phyloP scores from a whole-genome alignment of 2,329 filamentous ascomycete genomes.

The Colletotrichum nymphaeae region DNA sequence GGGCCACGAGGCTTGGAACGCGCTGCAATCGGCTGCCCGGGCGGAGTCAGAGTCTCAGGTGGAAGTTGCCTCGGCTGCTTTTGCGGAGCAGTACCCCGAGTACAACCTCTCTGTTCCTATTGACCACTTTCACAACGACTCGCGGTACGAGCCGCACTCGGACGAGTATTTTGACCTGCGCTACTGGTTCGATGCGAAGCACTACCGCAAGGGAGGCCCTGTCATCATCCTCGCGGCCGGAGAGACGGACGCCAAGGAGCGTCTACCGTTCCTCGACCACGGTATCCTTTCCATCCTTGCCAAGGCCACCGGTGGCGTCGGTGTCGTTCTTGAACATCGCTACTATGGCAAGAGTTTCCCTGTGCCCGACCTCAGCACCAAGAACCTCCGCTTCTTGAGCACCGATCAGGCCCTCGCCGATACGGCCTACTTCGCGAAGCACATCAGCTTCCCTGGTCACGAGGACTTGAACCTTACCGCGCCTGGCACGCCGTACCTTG shows the following conservation, averaged over 20 bases:
- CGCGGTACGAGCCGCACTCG: constrained; percentile 80
- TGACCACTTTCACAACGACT: constrained; percentile 87
- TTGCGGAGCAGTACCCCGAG: constrained; percentile 46
- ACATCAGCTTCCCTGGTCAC: constrained; percentile 77
- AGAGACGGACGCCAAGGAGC: constrained; percentile 72
- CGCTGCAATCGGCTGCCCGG: constrained; percentile 13
- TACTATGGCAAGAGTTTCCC: constrained; percentile 87
- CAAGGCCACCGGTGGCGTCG: constrained; percentile 77
- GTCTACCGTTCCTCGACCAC: constrained; percentile 79
- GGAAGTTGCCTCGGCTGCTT: not conserved
- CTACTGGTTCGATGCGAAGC: constrained; percentile 85
- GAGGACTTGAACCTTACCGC: constrained; percentile 76
- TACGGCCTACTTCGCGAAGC: constrained; percentile 81
- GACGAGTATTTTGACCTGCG: constrained; percentile 75
- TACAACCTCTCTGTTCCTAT: constrained; percentile 64
- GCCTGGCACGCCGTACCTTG: constrained; percentile 75
- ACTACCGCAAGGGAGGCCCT: constrained; percentile 82
- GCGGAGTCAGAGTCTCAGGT: not conserved
- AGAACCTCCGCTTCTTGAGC: constrained; percentile 83
- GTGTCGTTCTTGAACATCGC: constrained; percentile 85
- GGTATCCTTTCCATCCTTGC: constrained; percentile 80
- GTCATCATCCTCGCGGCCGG: constrained; percentile 82
- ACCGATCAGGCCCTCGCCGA: constrained; percentile 88
- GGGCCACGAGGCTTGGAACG: constrained; percentile 15
- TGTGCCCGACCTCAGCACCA: constrained; percentile 69